Conservation (phyloP, 176 grass and related monocot species). For the Paspalum vaginatum region DNA sequence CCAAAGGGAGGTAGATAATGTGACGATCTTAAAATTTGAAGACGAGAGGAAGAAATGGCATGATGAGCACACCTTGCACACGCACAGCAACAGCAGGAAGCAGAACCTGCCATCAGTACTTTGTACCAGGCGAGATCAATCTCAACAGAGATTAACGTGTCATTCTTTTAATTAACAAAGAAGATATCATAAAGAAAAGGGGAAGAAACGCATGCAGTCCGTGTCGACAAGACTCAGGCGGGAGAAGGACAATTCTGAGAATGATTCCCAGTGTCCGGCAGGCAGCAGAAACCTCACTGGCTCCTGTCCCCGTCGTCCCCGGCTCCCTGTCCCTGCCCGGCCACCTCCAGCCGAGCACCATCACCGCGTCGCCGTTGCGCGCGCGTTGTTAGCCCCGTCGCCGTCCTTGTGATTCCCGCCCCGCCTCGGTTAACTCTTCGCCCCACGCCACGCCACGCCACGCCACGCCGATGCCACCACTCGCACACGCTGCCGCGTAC, state of each 20-base stretch:
- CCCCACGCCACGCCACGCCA: background rate
- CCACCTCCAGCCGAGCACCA: background rate
- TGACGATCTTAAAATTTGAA: no score
- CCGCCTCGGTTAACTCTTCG: background rate
- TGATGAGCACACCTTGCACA: no score
- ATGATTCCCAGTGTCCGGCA: background rate
- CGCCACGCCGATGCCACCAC: background rate
- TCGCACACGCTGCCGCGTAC: no score
- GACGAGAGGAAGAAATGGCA: no score
- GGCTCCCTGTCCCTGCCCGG: background rate
- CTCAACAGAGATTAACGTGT: no score
- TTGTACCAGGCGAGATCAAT: no score
- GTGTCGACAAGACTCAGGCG: background rate
- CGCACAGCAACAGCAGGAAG: no score
- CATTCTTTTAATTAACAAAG: no score
- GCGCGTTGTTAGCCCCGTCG: conserved; percentile 11
- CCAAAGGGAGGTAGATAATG: no score
- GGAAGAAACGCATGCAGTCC: no score
- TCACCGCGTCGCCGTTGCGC: background rate
- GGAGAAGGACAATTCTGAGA: background rate
- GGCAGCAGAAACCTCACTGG: background rate
- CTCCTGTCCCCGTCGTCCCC: conserved; percentile 6
- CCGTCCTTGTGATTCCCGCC: background rate
- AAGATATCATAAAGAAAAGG: no score
- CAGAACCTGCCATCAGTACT: no score